These are phyloP conservation scores for Immersiporthe knoxdaviesiana DNA, from an alignment of 2,329 filamentous ascomycete species.

Conservation along the genomic window DNA sequence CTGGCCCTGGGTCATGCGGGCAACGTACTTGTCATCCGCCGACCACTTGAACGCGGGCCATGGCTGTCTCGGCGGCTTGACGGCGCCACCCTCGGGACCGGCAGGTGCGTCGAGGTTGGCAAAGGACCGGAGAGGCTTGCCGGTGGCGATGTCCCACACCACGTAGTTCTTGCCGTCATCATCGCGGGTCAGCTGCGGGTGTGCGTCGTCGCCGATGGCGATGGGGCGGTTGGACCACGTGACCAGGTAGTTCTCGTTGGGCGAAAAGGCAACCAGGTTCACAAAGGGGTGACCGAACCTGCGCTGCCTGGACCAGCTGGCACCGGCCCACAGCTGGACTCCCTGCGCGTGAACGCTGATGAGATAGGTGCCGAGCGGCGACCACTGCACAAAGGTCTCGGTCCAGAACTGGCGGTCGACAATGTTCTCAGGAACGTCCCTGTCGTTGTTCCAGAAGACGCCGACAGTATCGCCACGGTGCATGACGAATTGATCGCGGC, in stretches of 20 bases:
- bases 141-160: constrained; percentile 94
- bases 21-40: constrained; percentile 94
- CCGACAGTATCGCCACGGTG: constrained; percentile 90
- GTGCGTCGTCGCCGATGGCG: constrained; percentile 83
- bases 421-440: constrained; percentile 81
- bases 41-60: constrained; percentile 99
- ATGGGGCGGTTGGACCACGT: constrained; percentile 97
- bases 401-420: constrained; percentile 97
- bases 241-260: constrained; percentile 87
- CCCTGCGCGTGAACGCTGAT: constrained; percentile 95
- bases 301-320: constrained; percentile 85
- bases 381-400: constrained; percentile 98
- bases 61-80: constrained; percentile 85
- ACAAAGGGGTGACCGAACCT: constrained; percentile 95
- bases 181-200: constrained; percentile 81
- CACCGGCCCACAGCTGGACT: constrained; percentile 95
- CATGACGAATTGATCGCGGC: constrained; percentile 94
- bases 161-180: constrained; percentile 99
- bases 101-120: constrained; percentile 80
- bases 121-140: constrained; percentile 89
- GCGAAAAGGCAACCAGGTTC: constrained; percentile 95
- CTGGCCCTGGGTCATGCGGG: constrained; percentile 82
- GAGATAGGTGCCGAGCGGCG: constrained; percentile 88
- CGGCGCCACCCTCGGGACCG: constrained; percentile 64
- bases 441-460: constrained; percentile 98